These are phyloP conservation scores for Rhodomyrtus psidioides DNA, from an alignment of 441 rosid genomes.

Conservation along the genomic window DNA sequence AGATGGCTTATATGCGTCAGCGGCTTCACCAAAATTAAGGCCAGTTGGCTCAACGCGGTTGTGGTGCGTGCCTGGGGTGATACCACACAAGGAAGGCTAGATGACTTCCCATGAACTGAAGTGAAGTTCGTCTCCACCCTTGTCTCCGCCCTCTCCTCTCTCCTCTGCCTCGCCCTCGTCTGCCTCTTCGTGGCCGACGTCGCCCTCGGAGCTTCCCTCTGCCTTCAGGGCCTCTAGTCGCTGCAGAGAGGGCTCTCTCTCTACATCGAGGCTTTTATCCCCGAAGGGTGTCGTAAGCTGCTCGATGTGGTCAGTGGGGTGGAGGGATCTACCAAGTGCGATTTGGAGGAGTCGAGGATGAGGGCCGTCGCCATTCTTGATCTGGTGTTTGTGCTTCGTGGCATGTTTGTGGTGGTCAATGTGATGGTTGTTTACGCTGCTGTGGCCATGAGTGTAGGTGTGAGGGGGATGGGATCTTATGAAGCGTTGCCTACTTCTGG, in stretches of 20 bases:
- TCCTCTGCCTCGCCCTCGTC: constrained; percentile 55
- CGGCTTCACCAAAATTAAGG: neutral
- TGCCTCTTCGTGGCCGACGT: constrained; percentile 58
- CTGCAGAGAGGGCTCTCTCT: constrained; percentile 86
- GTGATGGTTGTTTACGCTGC: constrained; percentile 50
- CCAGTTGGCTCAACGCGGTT: neutral
- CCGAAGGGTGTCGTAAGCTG: constrained; percentile 84
- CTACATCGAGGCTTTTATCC: constrained; percentile 85
- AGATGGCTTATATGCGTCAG: neutral
- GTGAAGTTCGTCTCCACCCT: constrained; percentile 64
- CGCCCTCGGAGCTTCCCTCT: constrained; percentile 54
- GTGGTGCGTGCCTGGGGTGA: no score
- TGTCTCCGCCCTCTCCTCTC: constrained; percentile 47
- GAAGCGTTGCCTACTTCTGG: constrained; percentile 64
- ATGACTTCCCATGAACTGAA: no score
- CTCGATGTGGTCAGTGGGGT: constrained; percentile 73
- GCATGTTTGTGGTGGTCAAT: constrained; percentile 50
- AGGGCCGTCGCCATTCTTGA: constrained; percentile 84
- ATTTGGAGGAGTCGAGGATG: constrained; percentile 61
- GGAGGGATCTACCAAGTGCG: constrained; percentile 84
- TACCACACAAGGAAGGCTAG: no score
- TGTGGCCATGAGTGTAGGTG: constrained; percentile 39
- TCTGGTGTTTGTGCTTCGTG: constrained; percentile 65
- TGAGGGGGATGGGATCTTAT: constrained; percentile 57
- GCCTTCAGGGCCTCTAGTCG: constrained; percentile 80